phyloP scores from a whole-genome alignment of 805 yeast species.

The Starmerella scarabaei region DNA sequence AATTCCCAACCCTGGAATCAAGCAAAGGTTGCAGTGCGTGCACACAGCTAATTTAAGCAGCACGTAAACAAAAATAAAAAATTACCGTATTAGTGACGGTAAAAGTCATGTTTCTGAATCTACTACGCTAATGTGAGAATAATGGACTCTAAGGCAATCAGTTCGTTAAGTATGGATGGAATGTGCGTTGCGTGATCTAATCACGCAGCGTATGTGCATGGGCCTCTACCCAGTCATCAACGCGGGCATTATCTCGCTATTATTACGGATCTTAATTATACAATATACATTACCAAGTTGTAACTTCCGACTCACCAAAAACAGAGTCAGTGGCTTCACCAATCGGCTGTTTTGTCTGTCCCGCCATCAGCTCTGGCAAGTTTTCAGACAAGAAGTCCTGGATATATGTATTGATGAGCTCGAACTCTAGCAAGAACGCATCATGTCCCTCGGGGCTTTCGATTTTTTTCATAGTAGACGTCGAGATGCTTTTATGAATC shows the following conservation, averaged over 20 bases:
- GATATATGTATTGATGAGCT: slow-evolving; percentile 60
- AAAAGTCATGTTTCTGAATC: too few species aligned
- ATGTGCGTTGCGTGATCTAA: too few species aligned
- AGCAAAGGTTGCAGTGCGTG: too few species aligned
- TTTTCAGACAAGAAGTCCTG: slow-evolving; percentile 48
- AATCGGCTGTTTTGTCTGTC: slow-evolving; percentile 35
- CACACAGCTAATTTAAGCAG: too few species aligned
- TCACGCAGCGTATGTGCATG: too few species aligned
- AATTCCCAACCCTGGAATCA: too few species aligned
- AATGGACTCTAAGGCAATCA: too few species aligned
- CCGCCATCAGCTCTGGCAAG: slow-evolving; percentile 46
- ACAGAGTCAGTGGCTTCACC: slow-evolving; percentile 36
- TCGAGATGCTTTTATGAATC: slow-evolving; percentile 61
- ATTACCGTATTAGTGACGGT: too few species aligned
- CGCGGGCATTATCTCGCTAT: neutral
- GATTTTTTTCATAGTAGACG: slow-evolving; percentile 54
- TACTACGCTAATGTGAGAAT: too few species aligned
- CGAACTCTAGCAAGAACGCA: slow-evolving; percentile 85
- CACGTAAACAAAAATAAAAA: too few species aligned
- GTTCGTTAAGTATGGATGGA: too few species aligned
- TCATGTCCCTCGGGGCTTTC: slow-evolving; percentile 96
- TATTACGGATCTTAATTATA: neutral
- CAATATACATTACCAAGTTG: slow-evolving; percentile 54
- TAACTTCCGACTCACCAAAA: slow-evolving; percentile 88
- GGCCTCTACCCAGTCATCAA: too few species aligned